phyloP scores from a whole-genome alignment of 208 protist genomes.

The Tritrichomonas foetus region DNA sequence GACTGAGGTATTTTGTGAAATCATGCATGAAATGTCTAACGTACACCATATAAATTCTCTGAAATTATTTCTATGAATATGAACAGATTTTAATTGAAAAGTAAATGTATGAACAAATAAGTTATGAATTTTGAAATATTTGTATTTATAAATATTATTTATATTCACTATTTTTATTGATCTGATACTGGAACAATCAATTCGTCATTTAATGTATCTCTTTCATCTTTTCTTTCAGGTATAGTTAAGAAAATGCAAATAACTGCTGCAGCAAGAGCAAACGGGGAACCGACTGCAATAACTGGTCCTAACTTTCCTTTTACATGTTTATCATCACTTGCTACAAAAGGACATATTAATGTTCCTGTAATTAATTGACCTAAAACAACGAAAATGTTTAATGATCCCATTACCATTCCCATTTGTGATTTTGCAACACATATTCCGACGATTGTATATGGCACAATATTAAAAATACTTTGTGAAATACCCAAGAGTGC shows the following conservation, averaged over 20 bases:
- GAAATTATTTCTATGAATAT: no score
- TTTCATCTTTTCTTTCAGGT: background rate
- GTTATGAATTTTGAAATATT: no score
- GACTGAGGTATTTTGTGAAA: no score
- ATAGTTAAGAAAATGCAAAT: background rate
- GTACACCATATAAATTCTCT: no score
- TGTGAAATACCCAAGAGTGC: background rate
- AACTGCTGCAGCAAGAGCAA: background rate
- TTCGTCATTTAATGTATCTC: no score
- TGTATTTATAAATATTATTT: no score
- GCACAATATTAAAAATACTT: background rate
- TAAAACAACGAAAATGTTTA: background rate
- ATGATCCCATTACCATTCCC: background rate
- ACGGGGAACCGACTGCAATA: background rate
- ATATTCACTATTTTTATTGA: no score
- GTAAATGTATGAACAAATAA: no score
- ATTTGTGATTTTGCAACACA: background rate
- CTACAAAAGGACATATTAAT: background rate
- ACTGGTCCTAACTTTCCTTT: background rate
- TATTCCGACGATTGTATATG: background rate
- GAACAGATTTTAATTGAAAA: no score
- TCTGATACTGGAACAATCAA: no score
- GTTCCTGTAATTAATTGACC: background rate
- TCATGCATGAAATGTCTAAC: no score
- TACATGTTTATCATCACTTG: background rate